Evolutionary conservation across 163 green algal genomes (phyloP).

Genomic region (Chloroidium sp.): DNA sequence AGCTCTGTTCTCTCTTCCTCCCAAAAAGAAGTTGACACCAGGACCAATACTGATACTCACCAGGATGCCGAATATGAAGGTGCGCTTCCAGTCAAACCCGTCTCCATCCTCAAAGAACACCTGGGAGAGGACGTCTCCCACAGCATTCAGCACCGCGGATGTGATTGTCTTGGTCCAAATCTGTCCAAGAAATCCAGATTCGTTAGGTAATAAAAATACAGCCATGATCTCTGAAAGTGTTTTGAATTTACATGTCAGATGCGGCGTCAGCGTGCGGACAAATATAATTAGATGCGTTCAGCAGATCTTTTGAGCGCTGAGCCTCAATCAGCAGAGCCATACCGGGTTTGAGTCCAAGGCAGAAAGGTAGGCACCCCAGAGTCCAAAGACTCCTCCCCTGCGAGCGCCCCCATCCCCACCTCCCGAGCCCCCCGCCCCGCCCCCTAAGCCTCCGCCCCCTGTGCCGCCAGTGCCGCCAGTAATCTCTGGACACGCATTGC

Average conservation of each 20-base stretch:
- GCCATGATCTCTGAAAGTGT: neutral
- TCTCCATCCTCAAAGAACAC: constrained; percentile 47
- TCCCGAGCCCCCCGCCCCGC: constrained; percentile 15
- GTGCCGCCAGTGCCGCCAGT: neutral
- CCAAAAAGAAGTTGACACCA: too few species aligned
- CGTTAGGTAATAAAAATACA: neutral
- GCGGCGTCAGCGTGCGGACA: too few species aligned
- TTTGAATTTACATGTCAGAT: neutral
- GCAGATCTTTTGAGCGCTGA: neutral
- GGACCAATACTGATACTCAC: constrained; percentile 5
- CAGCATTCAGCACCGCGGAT: constrained; percentile 58
- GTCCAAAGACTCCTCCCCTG: neutral
- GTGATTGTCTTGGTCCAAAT: constrained; percentile 59
- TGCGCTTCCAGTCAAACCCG: constrained; percentile 54
- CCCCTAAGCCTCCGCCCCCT: constrained; percentile 5
- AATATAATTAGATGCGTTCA: neutral
- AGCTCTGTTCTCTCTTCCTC: neutral
- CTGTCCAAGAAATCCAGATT: neutral
- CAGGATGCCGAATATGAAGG: constrained; percentile 57
- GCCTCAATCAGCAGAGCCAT: neutral
- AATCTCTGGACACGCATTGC: neutral
- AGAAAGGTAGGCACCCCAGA: constrained; percentile 50
- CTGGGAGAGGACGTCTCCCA: constrained; percentile 69
- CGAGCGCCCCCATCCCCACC: neutral
- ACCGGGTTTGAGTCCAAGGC: constrained; percentile 32